Evolutionary conservation across 192 early-diverging fungal species (phyloP), one percentile per base, ranked within the genome.

Genomic region (Coemansia sp.): DNA sequence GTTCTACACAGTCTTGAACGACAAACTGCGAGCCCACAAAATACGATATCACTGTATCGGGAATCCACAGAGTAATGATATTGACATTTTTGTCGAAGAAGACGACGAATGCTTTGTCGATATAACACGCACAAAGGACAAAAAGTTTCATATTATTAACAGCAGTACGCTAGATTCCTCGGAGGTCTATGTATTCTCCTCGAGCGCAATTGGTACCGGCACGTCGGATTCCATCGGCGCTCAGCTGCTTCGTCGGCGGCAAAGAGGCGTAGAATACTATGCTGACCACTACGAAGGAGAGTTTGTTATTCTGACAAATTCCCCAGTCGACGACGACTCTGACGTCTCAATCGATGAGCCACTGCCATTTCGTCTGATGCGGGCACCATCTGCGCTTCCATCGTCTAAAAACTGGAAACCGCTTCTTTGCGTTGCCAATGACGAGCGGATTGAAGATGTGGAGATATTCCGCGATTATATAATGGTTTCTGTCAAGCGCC

Each of bases 81-180:
- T 38, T 21, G 65, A 85, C 5, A 66, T 91, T 4, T 92, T 82
- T 72, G 81, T 84, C 51, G 90, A 92, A 55, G 55, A 62, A 5
- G 81, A 89, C 31, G 78, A 85, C 37, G 83, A 87, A 23, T 84
- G 84, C 36, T 90, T 92, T 85, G 83, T 92, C 10, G 90, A 92
- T 74, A 86, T 92, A 37, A 86, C 87, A 10, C 78, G 83, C 14
- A 87, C 90, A 50, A 92, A 90, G 65, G 90, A 92, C 71, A 83
- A 81, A 62, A 72, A 67, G 56, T 90, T 83, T 57, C 72, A 88
- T 10, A 85, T 87, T 9, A 79, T 92, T 71, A 88, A 88, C 67
- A 85, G 86, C 50, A 90, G 88, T 59, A 85, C 86, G 0, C 74
- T 92, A 4, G 86, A 87, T 20, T 87, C 89, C 6, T 90, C 89